phyloP scores from a whole-genome alignment of 208 protist genomes.

The Trypanosoma brucei region DNA sequence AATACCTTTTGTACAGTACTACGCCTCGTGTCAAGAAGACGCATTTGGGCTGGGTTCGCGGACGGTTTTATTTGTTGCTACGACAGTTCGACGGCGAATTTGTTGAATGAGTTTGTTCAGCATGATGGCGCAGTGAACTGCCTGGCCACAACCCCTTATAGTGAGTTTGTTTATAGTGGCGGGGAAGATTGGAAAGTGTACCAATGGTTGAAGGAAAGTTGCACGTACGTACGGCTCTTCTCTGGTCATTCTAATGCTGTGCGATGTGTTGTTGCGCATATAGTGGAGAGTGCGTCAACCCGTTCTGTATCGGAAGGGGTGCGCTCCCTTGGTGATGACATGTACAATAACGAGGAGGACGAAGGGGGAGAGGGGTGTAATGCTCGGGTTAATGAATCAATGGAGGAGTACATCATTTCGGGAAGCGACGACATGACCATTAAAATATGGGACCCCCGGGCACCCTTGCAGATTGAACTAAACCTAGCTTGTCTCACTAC shows the following conservation, averaged over 20 bases:
- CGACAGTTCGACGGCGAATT: slow-evolving; percentile 25
- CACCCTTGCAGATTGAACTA: slow-evolving; percentile 20
- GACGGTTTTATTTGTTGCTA: slow-evolving; percentile 61
- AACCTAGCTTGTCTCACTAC: slow-evolving; percentile 47
- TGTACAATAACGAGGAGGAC: neutral
- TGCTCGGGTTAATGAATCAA: neutral
- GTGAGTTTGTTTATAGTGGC: slow-evolving; percentile 54
- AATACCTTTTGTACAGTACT: slow-evolving; percentile 12
- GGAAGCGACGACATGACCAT: slow-evolving; percentile 61
- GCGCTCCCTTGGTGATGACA: neutral
- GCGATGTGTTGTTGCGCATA: slow-evolving; percentile 29
- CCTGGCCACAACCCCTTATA: slow-evolving; percentile 28
- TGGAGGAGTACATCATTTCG: slow-evolving; percentile 37
- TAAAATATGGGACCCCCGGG: slow-evolving; percentile 45
- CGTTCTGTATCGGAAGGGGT: neutral
- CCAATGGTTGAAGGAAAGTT: slow-evolving; percentile 48
- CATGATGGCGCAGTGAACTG: slow-evolving; percentile 50
- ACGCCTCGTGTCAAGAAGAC: slow-evolving; percentile 13
- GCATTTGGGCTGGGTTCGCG: slow-evolving; percentile 60
- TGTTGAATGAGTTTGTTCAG: slow-evolving; percentile 49
- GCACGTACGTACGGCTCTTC: slow-evolving; percentile 54
- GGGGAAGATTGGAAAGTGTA: slow-evolving; percentile 74
- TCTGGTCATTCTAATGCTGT: slow-evolving; percentile 57
- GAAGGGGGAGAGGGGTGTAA: neutral
- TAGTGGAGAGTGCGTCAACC: neutral